Conservation (phyloP, 2,329 filamentous ascomycete genomes). For the Xylariaceae sp. region DNA sequence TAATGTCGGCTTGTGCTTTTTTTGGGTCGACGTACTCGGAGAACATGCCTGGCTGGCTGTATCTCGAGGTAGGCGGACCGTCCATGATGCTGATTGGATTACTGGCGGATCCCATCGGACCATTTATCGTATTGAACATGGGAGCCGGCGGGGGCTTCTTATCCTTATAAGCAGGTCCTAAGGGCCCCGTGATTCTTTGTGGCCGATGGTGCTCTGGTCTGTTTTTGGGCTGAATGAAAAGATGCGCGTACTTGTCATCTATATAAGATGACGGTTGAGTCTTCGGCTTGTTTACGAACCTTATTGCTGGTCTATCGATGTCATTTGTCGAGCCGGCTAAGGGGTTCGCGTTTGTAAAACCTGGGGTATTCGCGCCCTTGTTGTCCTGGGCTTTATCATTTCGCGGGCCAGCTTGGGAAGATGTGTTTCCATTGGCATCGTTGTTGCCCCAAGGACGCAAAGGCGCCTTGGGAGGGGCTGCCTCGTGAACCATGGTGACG, state of each 20-base stretch:
- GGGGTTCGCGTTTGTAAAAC: conserved; percentile 5
- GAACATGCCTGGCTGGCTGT: conserved; percentile 38
- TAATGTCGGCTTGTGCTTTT: conserved; percentile 72
- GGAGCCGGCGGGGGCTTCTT: conserved; percentile 42
- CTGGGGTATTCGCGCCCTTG: conserved; percentile 5
- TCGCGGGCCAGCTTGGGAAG: conserved; percentile 14
- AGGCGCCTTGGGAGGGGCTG: conserved; percentile 40
- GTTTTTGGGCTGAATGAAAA: conserved; percentile 51
- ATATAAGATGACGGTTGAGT: conserved; percentile 12
- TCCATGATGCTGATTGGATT: conserved; percentile 28
- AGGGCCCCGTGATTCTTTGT: conserved; percentile 43
- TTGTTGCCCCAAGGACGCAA: conserved; percentile 34
- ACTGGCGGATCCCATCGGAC: conserved; percentile 19
- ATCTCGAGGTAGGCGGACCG: conserved; percentile 22
- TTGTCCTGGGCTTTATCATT: conserved; percentile 7
- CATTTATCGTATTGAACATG: conserved; percentile 43
- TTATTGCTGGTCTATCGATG: too few species aligned
- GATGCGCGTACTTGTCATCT: conserved; percentile 49
- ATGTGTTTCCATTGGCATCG: conserved; percentile 9
- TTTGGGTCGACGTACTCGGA: conserved; percentile 64
- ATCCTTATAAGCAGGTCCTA: conserved; percentile 42
- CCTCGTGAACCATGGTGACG: conserved; percentile 43
- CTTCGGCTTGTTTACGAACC: too few species aligned
- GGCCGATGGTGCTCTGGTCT: conserved; percentile 55
- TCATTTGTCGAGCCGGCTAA: not conserved